Conservation (phyloP, 148 eudicot genomes). For the Arctostaphylos glauca region DNA sequence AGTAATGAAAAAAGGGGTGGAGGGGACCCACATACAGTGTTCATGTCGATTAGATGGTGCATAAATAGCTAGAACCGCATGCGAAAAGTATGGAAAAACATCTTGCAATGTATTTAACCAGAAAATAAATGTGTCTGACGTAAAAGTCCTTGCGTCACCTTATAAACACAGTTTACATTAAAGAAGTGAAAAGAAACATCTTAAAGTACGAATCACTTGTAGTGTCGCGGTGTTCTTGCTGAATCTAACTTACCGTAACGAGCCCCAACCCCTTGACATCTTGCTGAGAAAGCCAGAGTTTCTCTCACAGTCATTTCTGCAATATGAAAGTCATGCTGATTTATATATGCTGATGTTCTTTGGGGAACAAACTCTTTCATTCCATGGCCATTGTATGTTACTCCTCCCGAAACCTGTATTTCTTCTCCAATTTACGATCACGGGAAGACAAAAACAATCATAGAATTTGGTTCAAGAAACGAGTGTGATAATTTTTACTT, state of each 20-base stretch:
- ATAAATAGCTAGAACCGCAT: too few species aligned
- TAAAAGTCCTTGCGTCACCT: neutral
- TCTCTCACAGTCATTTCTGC: slow-evolving; percentile 28
- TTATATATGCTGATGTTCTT: slow-evolving; percentile 26
- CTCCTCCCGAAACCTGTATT: slow-evolving; percentile 20
- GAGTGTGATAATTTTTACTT: neutral
- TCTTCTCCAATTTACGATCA: neutral
- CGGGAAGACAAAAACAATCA: neutral
- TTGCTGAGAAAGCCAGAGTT: slow-evolving; percentile 28
- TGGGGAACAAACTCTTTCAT: slow-evolving; percentile 25
- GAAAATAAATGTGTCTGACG: neutral
- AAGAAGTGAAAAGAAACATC: neutral
- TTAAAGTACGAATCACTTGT: neutral
- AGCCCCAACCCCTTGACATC: slow-evolving; percentile 30
- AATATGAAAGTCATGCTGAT: slow-evolving; percentile 28
- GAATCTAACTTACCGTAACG: slow-evolving; percentile 14
- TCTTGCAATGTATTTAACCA: too few species aligned
- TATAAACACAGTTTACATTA: neutral
- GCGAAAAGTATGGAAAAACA: too few species aligned
- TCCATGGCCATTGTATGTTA: slow-evolving; percentile 25
- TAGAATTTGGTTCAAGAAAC: neutral
- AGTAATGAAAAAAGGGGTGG: too few species aligned
- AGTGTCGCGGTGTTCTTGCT: neutral
- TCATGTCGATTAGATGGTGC: too few species aligned
- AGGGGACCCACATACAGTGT: too few species aligned